Evolutionary conservation across 495 filamentous ascomycete species (phyloP), one percentile per base, ranked within the genome.

Genomic region (Aspergillus hancockii): DNA sequence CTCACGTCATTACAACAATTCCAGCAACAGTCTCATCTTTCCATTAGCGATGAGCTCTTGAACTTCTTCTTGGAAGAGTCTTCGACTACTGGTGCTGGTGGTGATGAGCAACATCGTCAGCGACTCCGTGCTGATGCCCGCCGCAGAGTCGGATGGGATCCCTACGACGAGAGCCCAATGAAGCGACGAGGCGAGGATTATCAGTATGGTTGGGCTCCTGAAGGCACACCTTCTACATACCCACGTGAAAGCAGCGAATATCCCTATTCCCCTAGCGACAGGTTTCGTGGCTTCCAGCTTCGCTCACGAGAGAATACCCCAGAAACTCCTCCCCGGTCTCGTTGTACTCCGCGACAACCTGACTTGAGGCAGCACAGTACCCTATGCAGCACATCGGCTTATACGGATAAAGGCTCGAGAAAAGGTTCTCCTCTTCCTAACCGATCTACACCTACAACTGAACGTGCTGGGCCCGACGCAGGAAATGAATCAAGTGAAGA

Each of bases 1-100:
- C 85, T 99, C 22, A 90, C 89, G 8, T 89, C 91, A 46, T 82
- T 98, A n/a, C 94, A 98, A 71, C 93, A 98, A 78, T 96, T 94
- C 73, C 91, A 96, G 67, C 95, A 99, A 82, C 82, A 87, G 43
- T 91, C 92, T 1, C 95, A 99, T 64, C 84, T 98, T 31, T 83
- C 91, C 34, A 95, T 97, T 64, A 90, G 88, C n/a, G 95, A 99
- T 67, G 91, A 99, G 69, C 83, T 97, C 8, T 80, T 98, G 16
- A 92, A 87, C 57, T 97, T 98, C 78, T 99, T 98, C 79, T 82
- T 99, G 36, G 85, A 90, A 61, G 92, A 96, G 67, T 89, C 86
- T 0, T 81, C 83, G 23, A 83, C 85, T 6, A 90, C 88, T 6
- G 91, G 86, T 59, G 86, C 89, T 19, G 90, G 88, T 0, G 79